Base-by-base conservation (phyloP, 2,329 filamentous ascomycete genomes). In the Metarhizium sp. region DNA sequence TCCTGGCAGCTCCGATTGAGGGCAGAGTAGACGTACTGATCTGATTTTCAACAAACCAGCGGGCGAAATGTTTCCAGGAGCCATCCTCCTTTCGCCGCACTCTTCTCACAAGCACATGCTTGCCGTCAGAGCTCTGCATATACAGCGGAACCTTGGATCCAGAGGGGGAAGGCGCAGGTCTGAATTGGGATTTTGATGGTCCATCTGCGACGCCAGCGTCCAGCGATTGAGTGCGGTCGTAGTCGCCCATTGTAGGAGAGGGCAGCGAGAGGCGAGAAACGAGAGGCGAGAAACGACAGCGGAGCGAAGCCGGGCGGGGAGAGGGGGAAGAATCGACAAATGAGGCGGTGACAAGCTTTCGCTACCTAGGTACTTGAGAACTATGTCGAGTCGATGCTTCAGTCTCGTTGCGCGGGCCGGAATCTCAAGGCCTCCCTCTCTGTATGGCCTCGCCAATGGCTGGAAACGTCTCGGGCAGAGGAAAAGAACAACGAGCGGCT, bases 41-140 rank as follows among this genome's bases (percentile, higher is more conserved):
- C 69, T 92, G 88, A 69, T 92, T 89, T 65, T 88, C 77, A 62
- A 90, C 82, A 67, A 92, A 80, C 83, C 86, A 89, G 65, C 78
- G 76, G 58, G 82, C 79, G 49, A 88, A 70, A 58, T 78, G 78
- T 65, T 79, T 83, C 70, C 81, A 73, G 45, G 82, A 75, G 55
- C 82, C 77, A 61, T 86, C 80, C 52, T 83, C 81, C 69, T 84
- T 84, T 66, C 76, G 75, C 73, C 80, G 85, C 59, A 79, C 71
- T 60, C 81, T 78, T 62, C 79, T 75, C 50, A 82, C 75, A 30
- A 81, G 72, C 50, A 81, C 75, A 50, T 76, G 75, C 57, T 78
- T 81, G 66, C 73, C 75, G 61, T 70, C 67, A 38, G 73, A 74
- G 32, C 71, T 76, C 66, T 81, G 79, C 75, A 77, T 79, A 65